phyloP scores from a whole-genome alignment of 2,329 filamentous ascomycete genomes.

The Sphaerostilbella broomeana region DNA sequence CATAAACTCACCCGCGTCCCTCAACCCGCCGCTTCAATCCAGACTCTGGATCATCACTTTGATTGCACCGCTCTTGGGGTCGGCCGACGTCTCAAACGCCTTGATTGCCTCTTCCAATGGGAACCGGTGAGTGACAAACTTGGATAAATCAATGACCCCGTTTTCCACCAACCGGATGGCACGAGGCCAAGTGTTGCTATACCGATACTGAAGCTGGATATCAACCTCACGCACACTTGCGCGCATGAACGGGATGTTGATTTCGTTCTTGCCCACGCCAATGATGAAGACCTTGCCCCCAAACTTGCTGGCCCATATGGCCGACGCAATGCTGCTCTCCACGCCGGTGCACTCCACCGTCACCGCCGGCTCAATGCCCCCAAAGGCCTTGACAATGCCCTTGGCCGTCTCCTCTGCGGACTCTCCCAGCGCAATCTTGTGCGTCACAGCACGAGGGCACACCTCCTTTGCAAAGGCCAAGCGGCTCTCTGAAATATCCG shows the following conservation, averaged over 20 bases:
- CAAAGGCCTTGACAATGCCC: conserved; percentile 61
- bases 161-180: conserved; percentile 83
- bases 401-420: conserved; percentile 65
- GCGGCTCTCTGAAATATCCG: conserved; percentile 84
- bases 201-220: conserved; percentile 93
- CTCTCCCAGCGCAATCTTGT: conserved; percentile 60
- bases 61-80: conserved; percentile 90
- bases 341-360: conserved; percentile 93
- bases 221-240: conserved; percentile 88
- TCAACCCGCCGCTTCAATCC: conserved; percentile 32
- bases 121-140: conserved; percentile 83
- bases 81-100: conserved; percentile 82
- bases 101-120: conserved; percentile 77
- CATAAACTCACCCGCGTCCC: too few relatives aligned
- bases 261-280: conserved; percentile 90
- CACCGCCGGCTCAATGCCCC: conserved; percentile 72
- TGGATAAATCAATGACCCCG: conserved; percentile 73
- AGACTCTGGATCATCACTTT: conserved; percentile 89
- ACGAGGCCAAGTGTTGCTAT: conserved; percentile 91
- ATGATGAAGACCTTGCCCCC: conserved; percentile 97
- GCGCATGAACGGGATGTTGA: conserved; percentile 92
- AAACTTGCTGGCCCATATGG: conserved; percentile 88
- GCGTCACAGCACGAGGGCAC: conserved; percentile 70
- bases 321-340: conserved; percentile 77
- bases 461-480: conserved; percentile 79